Percentiles rank a stretch among this genome's conserved stretches.
These are phyloP conservation scores for Paramarasmius palmivorus DNA, from an alignment of 1,284 basidiomycete genomes.

Conservation along the genomic window DNA sequence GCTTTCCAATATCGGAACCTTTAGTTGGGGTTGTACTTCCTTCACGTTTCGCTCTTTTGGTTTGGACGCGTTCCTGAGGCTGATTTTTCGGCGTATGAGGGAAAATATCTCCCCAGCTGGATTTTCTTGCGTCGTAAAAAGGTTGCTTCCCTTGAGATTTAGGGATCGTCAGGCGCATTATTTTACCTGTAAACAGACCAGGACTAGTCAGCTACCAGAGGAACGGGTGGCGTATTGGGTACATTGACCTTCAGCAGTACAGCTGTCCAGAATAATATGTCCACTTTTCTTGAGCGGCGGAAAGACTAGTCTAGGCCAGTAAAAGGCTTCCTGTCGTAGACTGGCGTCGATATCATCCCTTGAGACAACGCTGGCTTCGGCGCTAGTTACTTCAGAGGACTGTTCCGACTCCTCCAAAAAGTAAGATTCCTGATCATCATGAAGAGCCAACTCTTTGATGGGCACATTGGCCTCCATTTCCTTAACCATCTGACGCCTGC, in stretches of 20 bases:
- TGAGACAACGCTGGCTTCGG: conserved; percentile 13
- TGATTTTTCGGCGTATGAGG: conserved; percentile 82
- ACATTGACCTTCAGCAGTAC: conserved; percentile 73
- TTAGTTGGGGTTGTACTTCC: conserved; percentile 25
- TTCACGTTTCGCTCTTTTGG: conserved; percentile 31
- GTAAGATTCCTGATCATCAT: conserved; percentile 35
- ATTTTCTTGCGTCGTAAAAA: conserved; percentile 95
- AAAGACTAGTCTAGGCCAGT: conserved; percentile 90
- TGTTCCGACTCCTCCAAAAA: conserved; percentile 14
- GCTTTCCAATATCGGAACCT: conserved; percentile 62
- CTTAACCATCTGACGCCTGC: conserved; percentile 43
- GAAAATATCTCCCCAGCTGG: conserved; percentile 92
- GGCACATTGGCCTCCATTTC: conserved; percentile 31
- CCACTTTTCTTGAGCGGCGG: conserved; percentile 91
- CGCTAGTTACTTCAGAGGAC: conserved; percentile 5
- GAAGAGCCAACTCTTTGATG: conserved; percentile 44
- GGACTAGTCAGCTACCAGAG: conserved; percentile 9
- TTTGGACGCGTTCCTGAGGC: conserved; percentile 62
- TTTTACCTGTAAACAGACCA: conserved; percentile 59
- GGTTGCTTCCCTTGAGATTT: conserved; percentile 93
- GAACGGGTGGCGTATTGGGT: conserved; percentile 3
- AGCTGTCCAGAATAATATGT: conserved; percentile 92
- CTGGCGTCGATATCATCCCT: conserved; percentile 44
- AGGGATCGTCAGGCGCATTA: conserved; percentile 89
- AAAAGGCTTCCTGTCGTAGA: conserved; percentile 68